A percentile compares a stretch with the other conserved stretches of the same genome.
phyloP scores from a whole-genome alignment of 371 early-diverging fungal genomes.

The Mucor sp. region DNA sequence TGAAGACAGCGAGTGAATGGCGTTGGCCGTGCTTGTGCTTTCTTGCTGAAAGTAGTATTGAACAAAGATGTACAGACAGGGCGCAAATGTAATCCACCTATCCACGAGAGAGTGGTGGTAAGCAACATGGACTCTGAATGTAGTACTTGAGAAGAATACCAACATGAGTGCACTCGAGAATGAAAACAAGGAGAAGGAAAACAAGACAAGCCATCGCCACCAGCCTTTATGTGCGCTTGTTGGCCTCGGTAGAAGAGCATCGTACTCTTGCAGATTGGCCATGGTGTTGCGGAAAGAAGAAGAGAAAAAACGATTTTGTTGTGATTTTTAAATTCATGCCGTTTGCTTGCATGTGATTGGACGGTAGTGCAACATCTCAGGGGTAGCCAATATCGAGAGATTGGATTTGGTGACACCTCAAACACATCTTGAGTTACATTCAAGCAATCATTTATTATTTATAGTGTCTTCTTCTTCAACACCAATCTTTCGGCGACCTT shows the following conservation, averaged over 20 bases:
- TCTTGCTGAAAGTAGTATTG: slow-evolving; percentile 41
- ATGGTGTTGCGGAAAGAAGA: background rate
- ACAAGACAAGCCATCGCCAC: slow-evolving; percentile 46
- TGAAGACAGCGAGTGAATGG: slow-evolving; percentile 49
- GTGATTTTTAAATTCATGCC: background rate
- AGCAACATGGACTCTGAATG: background rate
- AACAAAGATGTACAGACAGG: slow-evolving; percentile 53
- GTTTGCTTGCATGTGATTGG: background rate
- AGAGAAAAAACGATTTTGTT: background rate
- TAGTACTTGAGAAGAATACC: background rate
- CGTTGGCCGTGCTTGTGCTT: slow-evolving; percentile 33
- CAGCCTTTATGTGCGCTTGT: background rate
- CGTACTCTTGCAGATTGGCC: slow-evolving; percentile 5
- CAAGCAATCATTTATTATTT: too few species aligned
- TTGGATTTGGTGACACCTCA: too few species aligned
- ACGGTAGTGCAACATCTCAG: background rate
- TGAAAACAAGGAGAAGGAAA: slow-evolving; percentile 45
- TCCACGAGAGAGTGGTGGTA: too few species aligned
- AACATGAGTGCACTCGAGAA: slow-evolving; percentile 48
- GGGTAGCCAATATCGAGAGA: background rate
- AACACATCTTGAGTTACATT: too few species aligned
- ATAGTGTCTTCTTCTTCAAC: too few species aligned
- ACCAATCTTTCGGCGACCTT: too few species aligned
- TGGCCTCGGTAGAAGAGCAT: slow-evolving; percentile 9
- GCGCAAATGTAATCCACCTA: slow-evolving; percentile 61